These are phyloP conservation scores for Shiraia bambusicola DNA, from an alignment of 2,329 filamentous ascomycete genomes.

Conservation along the genomic window DNA sequence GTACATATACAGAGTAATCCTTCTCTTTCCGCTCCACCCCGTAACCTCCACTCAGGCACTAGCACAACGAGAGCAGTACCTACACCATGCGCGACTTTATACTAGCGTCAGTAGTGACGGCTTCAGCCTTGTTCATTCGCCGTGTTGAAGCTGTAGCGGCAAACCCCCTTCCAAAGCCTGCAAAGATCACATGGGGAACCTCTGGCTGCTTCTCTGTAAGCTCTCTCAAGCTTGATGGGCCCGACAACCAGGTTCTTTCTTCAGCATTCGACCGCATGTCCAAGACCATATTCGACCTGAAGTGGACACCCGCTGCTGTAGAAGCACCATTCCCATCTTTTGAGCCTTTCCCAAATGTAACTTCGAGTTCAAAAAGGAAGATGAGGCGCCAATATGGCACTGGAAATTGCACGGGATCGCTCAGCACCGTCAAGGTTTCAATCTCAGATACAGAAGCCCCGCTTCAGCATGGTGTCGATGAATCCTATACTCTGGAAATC, in stretches of 20 bases:
- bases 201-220: constrained; percentile 52
- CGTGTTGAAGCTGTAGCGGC: constrained; percentile 50
- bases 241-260: constrained; percentile 39
- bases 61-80: too few relatives aligned
- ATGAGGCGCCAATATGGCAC: constrained; percentile 23
- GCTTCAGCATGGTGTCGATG: constrained; percentile 58
- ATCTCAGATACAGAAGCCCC: constrained; percentile 50
- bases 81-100: constrained; percentile 37
- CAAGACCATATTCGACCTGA: constrained; percentile 50
- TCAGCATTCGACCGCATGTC: constrained; percentile 56
- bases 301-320: constrained; percentile 57
- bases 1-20: too few relatives aligned
- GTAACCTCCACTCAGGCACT: too few relatives aligned
- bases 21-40: too few relatives aligned
- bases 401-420: constrained; percentile 29
- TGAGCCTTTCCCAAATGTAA: constrained; percentile 53
- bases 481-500: constrained; percentile 57
- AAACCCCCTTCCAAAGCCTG: constrained; percentile 58
- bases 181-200: constrained; percentile 55
- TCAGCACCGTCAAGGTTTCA: constrained; percentile 51
- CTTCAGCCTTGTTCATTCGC: constrained; percentile 38
- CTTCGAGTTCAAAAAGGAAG: constrained; percentile 19
- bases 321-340: constrained; percentile 56
- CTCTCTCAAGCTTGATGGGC: constrained; percentile 43
- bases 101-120: constrained; percentile 34